Base-by-base conservation (phyloP, 108 stramenopile genomes). In the Cyclostephanos tholiformis region DNA sequence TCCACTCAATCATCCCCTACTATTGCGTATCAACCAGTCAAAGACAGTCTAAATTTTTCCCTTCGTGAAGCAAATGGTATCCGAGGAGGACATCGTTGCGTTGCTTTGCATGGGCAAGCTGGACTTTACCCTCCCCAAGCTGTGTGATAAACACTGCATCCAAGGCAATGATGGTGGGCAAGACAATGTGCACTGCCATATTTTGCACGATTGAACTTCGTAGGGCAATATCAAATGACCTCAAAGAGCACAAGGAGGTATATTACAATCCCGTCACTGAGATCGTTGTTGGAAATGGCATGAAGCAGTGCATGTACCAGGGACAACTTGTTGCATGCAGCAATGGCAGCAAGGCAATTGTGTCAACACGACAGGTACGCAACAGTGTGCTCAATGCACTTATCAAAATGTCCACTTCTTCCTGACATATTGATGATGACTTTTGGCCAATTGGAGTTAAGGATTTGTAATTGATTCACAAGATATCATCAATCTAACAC, bases 31-130 rank as follows among this genome's bases (percentile, higher is more conserved):
- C 77, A 85, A 91, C 60, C 79, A 78, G 26, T 87, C 86, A 76
- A 89, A 91, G 72, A 95, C 95, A 4, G 88, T 93, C 9, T 89
- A 95, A 75, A 80, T 96, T 51, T 92, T 93, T 66, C 82, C 87
- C 17, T 79, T 88, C 23, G 92, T 93, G 38, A 92, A 93, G 51
- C 82, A 92, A 67, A 89, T 93, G 91, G 82, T 88, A 69, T 87
- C 91, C 20, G 86, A 90, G 36, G 95, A 92, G 0, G 74, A 84
- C 30, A 57, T 74, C 10, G 95, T 98, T 32, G 92, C 94, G n/a
- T 92, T 92, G 4, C 75, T 99, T 32, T 97, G 97, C 80, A 97
- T 99, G 8, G 98, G 98, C 51, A 97, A 99, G 82, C 98, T 97
- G 2, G 97, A 99, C 78, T 99, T 97, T 75, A 64, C 82, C 7